Percentiles rank a stretch among this genome's conserved stretches.
These are phyloP conservation scores for Colletotrichum sp. DNA, from an alignment of 2,329 filamentous ascomycete genomes.

Conservation along the genomic window DNA sequence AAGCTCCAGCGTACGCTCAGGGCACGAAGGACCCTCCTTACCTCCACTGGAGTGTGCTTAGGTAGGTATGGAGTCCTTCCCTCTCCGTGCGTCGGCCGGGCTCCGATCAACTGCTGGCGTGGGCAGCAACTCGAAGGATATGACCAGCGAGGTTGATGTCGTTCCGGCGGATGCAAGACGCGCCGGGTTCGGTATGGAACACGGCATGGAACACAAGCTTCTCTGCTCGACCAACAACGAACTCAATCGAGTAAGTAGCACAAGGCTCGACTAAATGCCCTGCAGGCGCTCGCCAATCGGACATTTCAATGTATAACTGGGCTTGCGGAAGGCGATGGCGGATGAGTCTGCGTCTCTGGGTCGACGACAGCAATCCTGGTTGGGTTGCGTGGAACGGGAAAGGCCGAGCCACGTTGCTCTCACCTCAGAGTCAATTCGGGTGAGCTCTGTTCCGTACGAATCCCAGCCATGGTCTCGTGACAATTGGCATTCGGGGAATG, in stretches of 20 bases:
- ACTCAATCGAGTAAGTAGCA: not conserved
- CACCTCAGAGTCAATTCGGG: not conserved
- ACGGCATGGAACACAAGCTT: not conserved
- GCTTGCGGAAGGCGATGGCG: not conserved
- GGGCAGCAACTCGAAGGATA: not conserved
- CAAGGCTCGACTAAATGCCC: not conserved
- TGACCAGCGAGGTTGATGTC: not conserved
- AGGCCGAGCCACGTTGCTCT: not conserved
- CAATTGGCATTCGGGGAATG: not conserved
- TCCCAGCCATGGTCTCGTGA: not conserved
- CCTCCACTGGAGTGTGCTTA: not conserved
- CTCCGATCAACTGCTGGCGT: not conserved
- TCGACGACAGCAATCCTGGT: not conserved
- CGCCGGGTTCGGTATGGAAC: not conserved
- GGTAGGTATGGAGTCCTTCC: not conserved
- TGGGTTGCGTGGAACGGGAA: not conserved
- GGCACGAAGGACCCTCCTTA: not conserved
- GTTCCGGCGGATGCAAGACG: not conserved
- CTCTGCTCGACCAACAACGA: not conserved
- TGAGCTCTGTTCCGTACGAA: not conserved
- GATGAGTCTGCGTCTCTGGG: not conserved
- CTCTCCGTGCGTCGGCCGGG: not conserved
- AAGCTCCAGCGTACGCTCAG: not conserved
- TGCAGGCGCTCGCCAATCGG: not conserved
- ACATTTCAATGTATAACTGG: not conserved